These are phyloP conservation scores for Alloteropsis semialata DNA, from an alignment of 176 grass and related monocot genomes.

Conservation along the genomic window DNA sequence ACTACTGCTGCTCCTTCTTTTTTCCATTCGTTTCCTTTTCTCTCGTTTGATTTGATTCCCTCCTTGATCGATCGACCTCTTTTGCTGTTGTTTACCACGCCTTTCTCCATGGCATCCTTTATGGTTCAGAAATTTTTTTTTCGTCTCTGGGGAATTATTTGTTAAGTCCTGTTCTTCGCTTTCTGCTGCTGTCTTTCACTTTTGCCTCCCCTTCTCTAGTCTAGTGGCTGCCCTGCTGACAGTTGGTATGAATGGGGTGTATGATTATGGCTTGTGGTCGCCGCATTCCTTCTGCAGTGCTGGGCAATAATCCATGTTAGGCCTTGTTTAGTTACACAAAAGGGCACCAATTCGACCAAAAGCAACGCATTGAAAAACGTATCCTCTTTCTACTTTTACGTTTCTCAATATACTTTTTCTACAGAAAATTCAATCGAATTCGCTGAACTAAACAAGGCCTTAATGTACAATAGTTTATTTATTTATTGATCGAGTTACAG, in stretches of 20 bases:
- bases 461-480: background rate
- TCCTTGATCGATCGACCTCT: background rate
- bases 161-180: background rate
- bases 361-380: too few species aligned
- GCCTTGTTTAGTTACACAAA: too few species aligned
- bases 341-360: too few species aligned
- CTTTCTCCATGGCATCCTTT: background rate
- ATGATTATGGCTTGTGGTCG: slow-evolving; percentile 35
- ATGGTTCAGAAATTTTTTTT: background rate
- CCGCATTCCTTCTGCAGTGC: background rate
- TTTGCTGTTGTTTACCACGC: background rate
- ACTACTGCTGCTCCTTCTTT: background rate
- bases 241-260: background rate
- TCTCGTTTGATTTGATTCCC: background rate
- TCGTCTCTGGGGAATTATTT: background rate
- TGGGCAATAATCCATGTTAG: background rate
- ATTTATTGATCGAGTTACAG: background rate
- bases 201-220: background rate
- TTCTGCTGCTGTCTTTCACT: background rate
- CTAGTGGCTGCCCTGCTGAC: background rate
- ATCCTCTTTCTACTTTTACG: too few species aligned
- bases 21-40: background rate
- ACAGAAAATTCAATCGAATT: too few species aligned
- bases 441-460: too few species aligned
- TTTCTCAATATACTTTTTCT: too few species aligned